Evolutionary conservation across 345 rosid species (phyloP).

Genomic region (Aquilaria malaccensis): DNA sequence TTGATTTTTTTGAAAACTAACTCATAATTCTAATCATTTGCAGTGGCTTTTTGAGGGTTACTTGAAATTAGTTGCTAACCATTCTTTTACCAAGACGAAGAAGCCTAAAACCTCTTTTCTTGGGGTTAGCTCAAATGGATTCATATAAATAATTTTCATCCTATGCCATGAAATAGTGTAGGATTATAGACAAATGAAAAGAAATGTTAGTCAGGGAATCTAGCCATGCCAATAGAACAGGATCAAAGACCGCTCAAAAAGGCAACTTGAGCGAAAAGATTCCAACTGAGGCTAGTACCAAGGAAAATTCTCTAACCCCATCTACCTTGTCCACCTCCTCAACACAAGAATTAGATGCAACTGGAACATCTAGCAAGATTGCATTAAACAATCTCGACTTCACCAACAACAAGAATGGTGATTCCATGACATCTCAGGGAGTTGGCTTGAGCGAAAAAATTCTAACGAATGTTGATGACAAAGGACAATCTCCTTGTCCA

Average conservation of each 20-base stretch:
- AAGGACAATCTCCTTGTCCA: slow-evolving; percentile 1
- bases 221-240: slow-evolving; percentile 12
- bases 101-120: neutral
- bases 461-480: neutral
- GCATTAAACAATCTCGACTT: too few species aligned
- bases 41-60: neutral
- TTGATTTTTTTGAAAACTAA: neutral
- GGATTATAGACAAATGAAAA: slow-evolving; percentile 4
- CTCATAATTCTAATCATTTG: neutral
- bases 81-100: neutral
- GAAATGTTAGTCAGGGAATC: slow-evolving; percentile 23
- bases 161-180: slow-evolving; percentile 11
- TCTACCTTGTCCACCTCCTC: too few species aligned
- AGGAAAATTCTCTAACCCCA: too few species aligned
- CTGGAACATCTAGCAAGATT: too few species aligned
- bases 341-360: too few species aligned
- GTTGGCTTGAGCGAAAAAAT: too few species aligned
- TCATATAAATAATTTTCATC: neutral
- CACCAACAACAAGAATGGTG: too few species aligned
- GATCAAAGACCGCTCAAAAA: slow-evolving; percentile 4
- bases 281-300: neutral
- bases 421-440: too few species aligned
- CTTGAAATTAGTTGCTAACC: neutral
- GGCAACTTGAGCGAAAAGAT: slow-evolving; percentile 1
- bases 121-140: neutral